phyloP scores from a whole-genome alignment of 179 eudicot species.

The Heliamphora pulchella region DNA sequence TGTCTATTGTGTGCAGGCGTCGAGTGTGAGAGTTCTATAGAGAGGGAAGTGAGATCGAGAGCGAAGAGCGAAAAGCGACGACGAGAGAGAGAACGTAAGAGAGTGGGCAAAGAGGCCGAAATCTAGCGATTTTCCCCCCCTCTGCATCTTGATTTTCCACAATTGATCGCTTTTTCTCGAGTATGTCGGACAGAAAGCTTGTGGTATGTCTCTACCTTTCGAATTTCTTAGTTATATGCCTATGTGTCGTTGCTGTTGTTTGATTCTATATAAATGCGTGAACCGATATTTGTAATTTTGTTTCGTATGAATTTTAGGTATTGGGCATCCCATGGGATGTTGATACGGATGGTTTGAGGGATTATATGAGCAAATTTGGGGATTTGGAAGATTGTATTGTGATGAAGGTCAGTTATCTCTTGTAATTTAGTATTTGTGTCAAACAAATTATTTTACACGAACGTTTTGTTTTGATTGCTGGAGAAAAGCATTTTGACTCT shows the following conservation, averaged over 20 bases:
- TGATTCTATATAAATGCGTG: not conserved
- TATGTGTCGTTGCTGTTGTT: not conserved
- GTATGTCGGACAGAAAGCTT: conserved; percentile 74
- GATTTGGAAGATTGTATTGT: conserved; percentile 96
- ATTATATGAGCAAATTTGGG: conserved; percentile 84
- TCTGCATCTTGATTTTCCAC: conserved; percentile 1
- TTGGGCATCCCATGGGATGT: conserved; percentile 98
- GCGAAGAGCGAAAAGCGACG: conserved; percentile 27
- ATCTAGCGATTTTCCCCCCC: not conserved
- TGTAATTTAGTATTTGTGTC: not conserved
- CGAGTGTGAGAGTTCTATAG: conserved; percentile 59
- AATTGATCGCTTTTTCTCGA: not conserved
- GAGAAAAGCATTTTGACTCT: not conserved
- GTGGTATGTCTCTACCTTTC: conserved; percentile 53
- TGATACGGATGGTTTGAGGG: conserved; percentile 84
- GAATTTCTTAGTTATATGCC: not conserved
- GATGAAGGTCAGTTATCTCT: conserved; percentile 58
- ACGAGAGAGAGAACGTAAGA: conserved; percentile 32
- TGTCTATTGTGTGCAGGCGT: conserved; percentile 82
- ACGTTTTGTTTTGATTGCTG: not conserved
- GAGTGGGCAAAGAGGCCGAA: conserved; percentile 16
- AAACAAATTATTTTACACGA: not conserved
- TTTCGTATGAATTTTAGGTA: conserved; percentile 37
- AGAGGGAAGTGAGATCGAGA: conserved; percentile 32
- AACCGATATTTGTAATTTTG: not conserved